Conservation (phyloP, 2,329 filamentous ascomycete species). For the Arthrobotrys musiformis region DNA sequence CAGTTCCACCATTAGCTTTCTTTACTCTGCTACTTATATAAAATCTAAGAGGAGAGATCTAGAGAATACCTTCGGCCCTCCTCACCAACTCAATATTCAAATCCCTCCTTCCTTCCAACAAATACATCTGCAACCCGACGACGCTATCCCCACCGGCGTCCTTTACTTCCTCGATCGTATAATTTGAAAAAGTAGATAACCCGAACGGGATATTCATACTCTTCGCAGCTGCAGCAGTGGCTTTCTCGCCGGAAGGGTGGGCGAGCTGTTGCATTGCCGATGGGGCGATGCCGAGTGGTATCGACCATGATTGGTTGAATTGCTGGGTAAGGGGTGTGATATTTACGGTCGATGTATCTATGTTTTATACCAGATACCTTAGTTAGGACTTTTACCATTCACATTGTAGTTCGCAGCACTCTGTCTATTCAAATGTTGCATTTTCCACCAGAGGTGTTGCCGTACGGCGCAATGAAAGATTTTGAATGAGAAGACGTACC, state of each 20-base stretch:
- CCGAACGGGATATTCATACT: constrained; percentile 56
- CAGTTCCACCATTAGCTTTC: neutral
- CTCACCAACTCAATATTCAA: constrained; percentile 58
- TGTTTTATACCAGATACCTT: neutral
- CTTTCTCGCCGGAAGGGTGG: constrained; percentile 68
- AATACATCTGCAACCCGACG: constrained; percentile 37
- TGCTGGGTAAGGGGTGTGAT: neutral
- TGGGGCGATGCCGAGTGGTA: constrained; percentile 69
- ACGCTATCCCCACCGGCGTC: constrained; percentile 29
- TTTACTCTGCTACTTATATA: neutral
- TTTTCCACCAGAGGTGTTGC: constrained; percentile 46
- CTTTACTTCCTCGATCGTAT: constrained; percentile 35
- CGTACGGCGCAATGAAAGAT: too few relatives aligned
- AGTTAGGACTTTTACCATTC: neutral
- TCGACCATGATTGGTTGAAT: constrained; percentile 56
- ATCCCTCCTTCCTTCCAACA: constrained; percentile 36
- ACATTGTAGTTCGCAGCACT: too few relatives aligned
- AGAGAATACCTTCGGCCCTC: constrained; percentile 67
- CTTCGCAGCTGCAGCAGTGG: constrained; percentile 66
- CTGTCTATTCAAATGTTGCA: constrained; percentile 2
- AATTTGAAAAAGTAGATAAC: constrained; percentile 44
- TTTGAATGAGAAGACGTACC: constrained; percentile 58
- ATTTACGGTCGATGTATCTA: constrained; percentile 59
- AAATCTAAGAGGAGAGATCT: constrained; percentile 59
- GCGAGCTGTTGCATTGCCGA: constrained; percentile 69